Evolutionary conservation across 441 rosid species (phyloP).

Genomic region (Erysimum cheiri): DNA sequence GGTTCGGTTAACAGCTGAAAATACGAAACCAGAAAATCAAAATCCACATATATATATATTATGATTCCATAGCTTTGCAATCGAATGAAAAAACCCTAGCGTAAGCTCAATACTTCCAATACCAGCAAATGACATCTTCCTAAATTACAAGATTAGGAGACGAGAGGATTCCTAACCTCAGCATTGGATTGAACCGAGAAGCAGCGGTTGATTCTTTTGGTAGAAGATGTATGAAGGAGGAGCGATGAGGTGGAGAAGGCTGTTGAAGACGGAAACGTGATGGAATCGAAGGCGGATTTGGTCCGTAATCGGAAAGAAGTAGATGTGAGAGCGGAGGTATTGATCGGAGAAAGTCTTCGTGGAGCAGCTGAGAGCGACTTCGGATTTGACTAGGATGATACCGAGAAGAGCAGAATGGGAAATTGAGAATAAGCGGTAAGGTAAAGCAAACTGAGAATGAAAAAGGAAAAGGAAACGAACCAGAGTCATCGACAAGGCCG

Average conservation of each 20-base stretch:
- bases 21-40: constrained; percentile 11
- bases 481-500: constrained; percentile 58
- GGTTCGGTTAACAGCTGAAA: constrained; percentile 52
- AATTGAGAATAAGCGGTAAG: neutral
- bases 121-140: neutral
- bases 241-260: constrained; percentile 51
- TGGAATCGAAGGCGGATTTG: constrained; percentile 36
- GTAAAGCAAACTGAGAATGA: neutral
- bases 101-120: neutral
- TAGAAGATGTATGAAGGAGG: constrained; percentile 48
- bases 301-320: constrained; percentile 42
- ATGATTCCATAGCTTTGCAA: neutral
- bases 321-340: constrained; percentile 38
- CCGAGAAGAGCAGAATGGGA: constrained; percentile 7
- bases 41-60: neutral
- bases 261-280: constrained; percentile 49
- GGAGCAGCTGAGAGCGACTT: constrained; percentile 53
- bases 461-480: constrained; percentile 40
- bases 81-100: neutral
- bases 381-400: constrained; percentile 55
- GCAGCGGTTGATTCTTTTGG: constrained; percentile 43
- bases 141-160: neutral
- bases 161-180: constrained; percentile 59
- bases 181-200: constrained; percentile 67
- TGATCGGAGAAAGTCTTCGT: constrained; percentile 46